phyloP scores from a whole-genome alignment of 345 rosid species.

The Brassica juncea region DNA sequence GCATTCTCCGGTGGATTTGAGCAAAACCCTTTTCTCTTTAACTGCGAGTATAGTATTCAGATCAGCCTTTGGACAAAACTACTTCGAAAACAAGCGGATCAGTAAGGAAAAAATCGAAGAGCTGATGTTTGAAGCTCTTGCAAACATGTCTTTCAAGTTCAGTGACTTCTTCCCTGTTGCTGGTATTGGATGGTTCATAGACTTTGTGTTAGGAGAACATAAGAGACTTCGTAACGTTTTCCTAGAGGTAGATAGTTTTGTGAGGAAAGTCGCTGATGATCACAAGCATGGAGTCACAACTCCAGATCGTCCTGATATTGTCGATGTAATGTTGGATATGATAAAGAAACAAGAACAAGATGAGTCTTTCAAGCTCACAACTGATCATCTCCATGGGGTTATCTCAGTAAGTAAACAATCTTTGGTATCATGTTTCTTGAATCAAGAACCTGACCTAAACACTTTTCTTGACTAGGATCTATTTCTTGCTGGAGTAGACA shows the following conservation, averaged over 20 bases:
- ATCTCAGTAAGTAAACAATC: not conserved
- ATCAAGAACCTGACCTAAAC: not conserved
- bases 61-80: slow-evolving; percentile 18
- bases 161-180: slow-evolving; percentile 28
- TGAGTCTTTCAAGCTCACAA: slow-evolving; percentile 19
- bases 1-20: slow-evolving; percentile 24
- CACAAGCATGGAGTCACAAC: slow-evolving; percentile 8
- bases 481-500: slow-evolving; percentile 31
- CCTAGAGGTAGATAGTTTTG: slow-evolving; percentile 10
- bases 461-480: slow-evolving; percentile 9
- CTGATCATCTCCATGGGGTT: slow-evolving; percentile 26
- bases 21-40: not conserved
- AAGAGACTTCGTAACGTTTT: slow-evolving; percentile 18
- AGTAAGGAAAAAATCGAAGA: slow-evolving; percentile 12
- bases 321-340: slow-evolving; percentile 15
- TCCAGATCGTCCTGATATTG: slow-evolving; percentile 23
- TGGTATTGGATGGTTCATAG: slow-evolving; percentile 27
- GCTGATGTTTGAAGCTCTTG: slow-evolving; percentile 19
- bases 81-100: slow-evolving; percentile 1
- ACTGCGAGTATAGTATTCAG: slow-evolving; percentile 17
- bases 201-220: slow-evolving; percentile 18
- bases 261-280: slow-evolving; percentile 22
- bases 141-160: not conserved
- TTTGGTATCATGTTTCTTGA: not conserved
- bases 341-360: not conserved